Base-by-base conservation (phyloP, 2,329 filamentous ascomycete genomes). In the Cercospora nicotianae region DNA sequence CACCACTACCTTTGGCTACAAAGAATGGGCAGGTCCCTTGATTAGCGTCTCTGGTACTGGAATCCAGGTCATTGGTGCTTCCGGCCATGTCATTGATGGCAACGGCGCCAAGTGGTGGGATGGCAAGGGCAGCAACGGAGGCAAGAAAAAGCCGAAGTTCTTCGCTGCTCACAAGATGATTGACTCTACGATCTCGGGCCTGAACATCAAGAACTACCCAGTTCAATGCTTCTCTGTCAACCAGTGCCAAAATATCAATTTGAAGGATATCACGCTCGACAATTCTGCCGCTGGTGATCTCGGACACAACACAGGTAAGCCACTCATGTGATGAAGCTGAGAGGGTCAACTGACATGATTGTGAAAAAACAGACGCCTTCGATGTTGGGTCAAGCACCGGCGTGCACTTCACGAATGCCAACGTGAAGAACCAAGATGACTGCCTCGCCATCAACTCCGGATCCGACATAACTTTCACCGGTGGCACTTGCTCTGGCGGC, bases 1-100 rank as follows among this genome's bases (percentile, higher is more conserved):
- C 53, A 86, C 82, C 13, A 91, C 89, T n/a, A 87, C 85, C 64
- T 91, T 89, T 74, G 89, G 83, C 20, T 90, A 90, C 79, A 81
- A 86, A 70, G 85, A 89, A 73, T 91, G 89, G 89, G 76, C 77
- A 1, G 89, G 89, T 0, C 89, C 89, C 55, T 81, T 91, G 13
- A 83, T 91, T 72, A 83, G 84, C 30, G 81, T 91, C 69, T 85
- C 85, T 1, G 89, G 89, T 48, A 85, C 78, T 39, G 80, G 81
- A 69, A 83, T 90, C 72, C 82, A 82, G 30, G 81, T 90, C 45
- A 81, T 81, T 8, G 86, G 85, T 58, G 83, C 83, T 23, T 72
- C 79, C 1, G 88, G 85, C 20, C 81, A 81, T 68, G 77, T 82
- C 18, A 83, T 90, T 62, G 81, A 90, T 68, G 77, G 79, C 51